Evolutionary conservation across 352 stramenopile species (phyloP), one percentile per base, ranked within the genome.

Genomic region (Elongisporangium undulatum): DNA sequence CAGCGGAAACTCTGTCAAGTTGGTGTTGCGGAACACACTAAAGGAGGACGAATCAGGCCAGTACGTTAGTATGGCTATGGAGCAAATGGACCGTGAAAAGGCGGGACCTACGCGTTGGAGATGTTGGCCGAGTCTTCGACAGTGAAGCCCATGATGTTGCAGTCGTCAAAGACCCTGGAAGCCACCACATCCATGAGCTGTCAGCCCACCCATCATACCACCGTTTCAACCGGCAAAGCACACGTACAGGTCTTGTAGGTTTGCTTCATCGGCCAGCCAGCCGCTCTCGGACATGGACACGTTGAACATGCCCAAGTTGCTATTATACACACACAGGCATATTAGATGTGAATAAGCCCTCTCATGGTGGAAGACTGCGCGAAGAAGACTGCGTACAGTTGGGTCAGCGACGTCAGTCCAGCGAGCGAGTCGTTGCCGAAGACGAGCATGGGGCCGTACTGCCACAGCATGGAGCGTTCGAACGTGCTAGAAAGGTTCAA

Each of bases 91-190:
- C n/a, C n/a, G n/a, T n/a, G 13, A 20, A 26, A 22, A n/a, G 21
- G 29, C 26, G 38, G 5, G 20, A 70, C 72, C 55, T 64, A 81
- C 68, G 74, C 61, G 41, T 80, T 58, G 13, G 74, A 39, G 51
- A 87, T 74, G n/a, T 56, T 72, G 17, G 62, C 66, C 4, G 66
- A 61, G 10, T 53, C 39, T 24, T 67, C 61, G 26, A 84, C 45
- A 49, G 61, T 62, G 55, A 90, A 82, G 0, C 53, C 65, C 3
- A 68, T 49, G 39, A 88, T 67, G 15, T 63, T 72, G 10, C 66
- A 62, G 7, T 61, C 49, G 23, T 82, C 72, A 59, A 90, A 79
- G 9, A 77, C 67, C 53, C 79, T 89, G 53, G 24, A 54, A 56
- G 20, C 20, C 4, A 59, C 24, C 16, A 53, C 1, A 55, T 17